Base-by-base conservation (phyloP, 441 rosid species). In the Croton setiger region DNA sequence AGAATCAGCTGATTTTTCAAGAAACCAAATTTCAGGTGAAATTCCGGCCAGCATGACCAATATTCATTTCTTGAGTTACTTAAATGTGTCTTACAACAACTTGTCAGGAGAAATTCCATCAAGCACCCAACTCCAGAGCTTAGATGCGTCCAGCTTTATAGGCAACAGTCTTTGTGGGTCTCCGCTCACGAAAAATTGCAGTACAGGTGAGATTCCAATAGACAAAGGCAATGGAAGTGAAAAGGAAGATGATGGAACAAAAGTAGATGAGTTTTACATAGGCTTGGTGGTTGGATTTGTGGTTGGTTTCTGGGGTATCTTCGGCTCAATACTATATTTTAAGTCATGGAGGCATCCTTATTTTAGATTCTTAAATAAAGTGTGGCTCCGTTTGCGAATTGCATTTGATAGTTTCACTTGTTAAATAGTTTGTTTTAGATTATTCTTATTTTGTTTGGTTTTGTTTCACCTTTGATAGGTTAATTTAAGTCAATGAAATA, bases 11-110 rank as follows among this genome's bases (percentile, higher is more conserved):
- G 74, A 82, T 56, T 68, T 81, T 8, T 80, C 85, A 12, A 63
- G 57, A 63, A 81, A 81, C 76, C 64, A 36, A 33, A 43, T 80
- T 20, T 59, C 63, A 9, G 84, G 82, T 44, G 71, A 8, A 48
- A 81, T 81, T 76, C 82, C 85, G 48, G 62, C 73, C 65, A 81
- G 81, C 68, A 54, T 78, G 18, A 68, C 81, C 31, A 72, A 69
- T 37, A 68, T 81, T 41, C 52, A 59, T 35, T 12, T n/a, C 57
- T 60, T 81, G 14, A 74, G 53, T 73, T 70, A 31, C 62, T 63
- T 84, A 18, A 74, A 84, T 76, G 56, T 80, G 15, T 79, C 82
- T 7, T 63, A 73, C 62, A 79, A 77, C 37, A 73, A 75, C 23
- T 52, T 79, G 21, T 68, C 72, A 0, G 82, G 83, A 13, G 35